Base-by-base conservation (phyloP, 2,329 filamentous ascomycete genomes). In the Cladophialophora exuberans region DNA sequence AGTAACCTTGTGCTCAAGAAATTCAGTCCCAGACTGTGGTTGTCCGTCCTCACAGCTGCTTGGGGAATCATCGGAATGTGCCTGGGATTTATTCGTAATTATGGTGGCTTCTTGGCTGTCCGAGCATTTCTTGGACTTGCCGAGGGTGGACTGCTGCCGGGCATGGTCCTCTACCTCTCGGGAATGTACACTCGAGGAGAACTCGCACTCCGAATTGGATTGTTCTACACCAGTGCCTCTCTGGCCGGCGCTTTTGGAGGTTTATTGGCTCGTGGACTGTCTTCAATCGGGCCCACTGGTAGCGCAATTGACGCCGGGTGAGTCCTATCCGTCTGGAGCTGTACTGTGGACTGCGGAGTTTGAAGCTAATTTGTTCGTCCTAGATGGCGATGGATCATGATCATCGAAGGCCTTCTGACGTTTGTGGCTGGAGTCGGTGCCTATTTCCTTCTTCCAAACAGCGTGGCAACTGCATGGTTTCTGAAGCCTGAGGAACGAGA, bases 171-270 rank as follows among this genome's bases (percentile, higher is more conserved):
- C 48, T 76, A 77, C 31, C 71, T 78, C 26, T 73, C 73, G 1
- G 67, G 74, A 54, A 78, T 76, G 72, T 96, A 94, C 65, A 87
- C 84, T 67, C 79, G 89, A 31, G 82, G 79, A 13, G 90, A 95
- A 65, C 87, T 94, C 52, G 89, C 88, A 38, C 79, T 90, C 11
- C 83, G 90, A 25, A 84, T 87, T 60, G 88, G 89, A 13, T 83
- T 91, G 53, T 93, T 94, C 76, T 95, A 94, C 75, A 90, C 88
- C 0, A 87, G 88, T 0, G 89, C 90, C 0, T 88, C 90, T 0
- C 73, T 94, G 0, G 86, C 89, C 0, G 90, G 90, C 0, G 90
- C 90, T 0, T 97, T 96, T 65, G 90, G 89, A 28, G 91, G 91
- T 1, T 80, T 97, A 1, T 79, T 97, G 3, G 92, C 92, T 1